Evolutionary conservation across 768 basidiomycete species (phyloP).

Genomic region (Kwoniella sp.): DNA sequence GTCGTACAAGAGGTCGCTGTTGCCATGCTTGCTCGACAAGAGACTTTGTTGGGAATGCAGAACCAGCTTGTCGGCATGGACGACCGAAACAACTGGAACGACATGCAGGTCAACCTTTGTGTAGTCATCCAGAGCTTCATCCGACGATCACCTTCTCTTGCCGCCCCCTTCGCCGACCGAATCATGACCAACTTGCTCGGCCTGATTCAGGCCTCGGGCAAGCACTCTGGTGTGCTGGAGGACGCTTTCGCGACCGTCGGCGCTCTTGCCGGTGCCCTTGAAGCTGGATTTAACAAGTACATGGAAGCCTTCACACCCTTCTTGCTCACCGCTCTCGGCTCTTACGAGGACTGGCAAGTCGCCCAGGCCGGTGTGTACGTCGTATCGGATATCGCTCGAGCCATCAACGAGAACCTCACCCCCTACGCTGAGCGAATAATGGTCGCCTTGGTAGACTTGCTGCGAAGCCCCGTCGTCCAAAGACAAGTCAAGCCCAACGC

Average conservation of each 20-base stretch:
- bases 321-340: conserved; percentile 83
- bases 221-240: conserved; percentile 91
- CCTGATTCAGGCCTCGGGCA: conserved; percentile 82
- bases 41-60: conserved; percentile 78
- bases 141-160: conserved; percentile 77
- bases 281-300: conserved; percentile 43
- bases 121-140: conserved; percentile 69
- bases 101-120: conserved; percentile 93
- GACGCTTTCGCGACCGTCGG: conserved; percentile 95
- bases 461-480: conserved; percentile 86
- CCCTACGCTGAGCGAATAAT: conserved; percentile 88
- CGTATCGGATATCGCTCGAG: conserved; percentile 94
- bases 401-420: conserved; percentile 78
- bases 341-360: conserved; percentile 91
- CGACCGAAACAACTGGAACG: conserved; percentile 98
- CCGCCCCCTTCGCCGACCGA: conserved; percentile 85
- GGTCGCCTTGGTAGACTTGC: conserved; percentile 84
- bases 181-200: conserved; percentile 90
- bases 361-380: conserved; percentile 95
- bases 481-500: conserved; percentile 97
- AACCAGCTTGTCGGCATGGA: conserved; percentile 93
- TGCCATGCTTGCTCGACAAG: conserved; percentile 84
- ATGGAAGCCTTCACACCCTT: conserved; percentile 56
- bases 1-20: conserved; percentile 81
- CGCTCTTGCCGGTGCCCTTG: conserved; percentile 62